These are phyloP conservation scores for Nasturtium officinale DNA, from an alignment of 345 rosid genomes.

Conservation along the genomic window DNA sequence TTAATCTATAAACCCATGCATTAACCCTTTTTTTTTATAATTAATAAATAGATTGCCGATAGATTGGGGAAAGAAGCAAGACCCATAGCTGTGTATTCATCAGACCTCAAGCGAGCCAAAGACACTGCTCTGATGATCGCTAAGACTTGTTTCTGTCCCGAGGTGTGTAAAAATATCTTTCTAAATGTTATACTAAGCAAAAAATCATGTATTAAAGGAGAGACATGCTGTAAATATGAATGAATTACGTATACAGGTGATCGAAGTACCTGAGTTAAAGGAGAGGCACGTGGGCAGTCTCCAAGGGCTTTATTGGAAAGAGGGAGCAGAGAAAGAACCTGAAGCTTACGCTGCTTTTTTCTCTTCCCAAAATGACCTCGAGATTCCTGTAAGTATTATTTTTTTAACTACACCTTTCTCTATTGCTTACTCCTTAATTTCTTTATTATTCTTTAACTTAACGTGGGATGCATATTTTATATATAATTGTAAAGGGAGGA, in stretches of 20 bases:
- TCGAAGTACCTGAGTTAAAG: slow-evolving; percentile 40
- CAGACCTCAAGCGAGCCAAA: slow-evolving; percentile 45
- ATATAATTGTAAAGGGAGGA: slow-evolving; percentile 38
- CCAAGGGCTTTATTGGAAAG: slow-evolving; percentile 44
- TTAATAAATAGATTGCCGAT: slow-evolving; percentile 34
- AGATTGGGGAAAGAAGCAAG: slow-evolving; percentile 44
- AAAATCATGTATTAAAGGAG: not conserved
- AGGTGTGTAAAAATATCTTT: slow-evolving; percentile 16
- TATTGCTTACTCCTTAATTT: not conserved
- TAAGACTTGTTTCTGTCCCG: slow-evolving; percentile 27
- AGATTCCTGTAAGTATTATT: slow-evolving; percentile 36
- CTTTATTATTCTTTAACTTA: not conserved
- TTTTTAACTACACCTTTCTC: not conserved
- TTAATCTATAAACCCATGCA: not conserved
- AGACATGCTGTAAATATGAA: not conserved
- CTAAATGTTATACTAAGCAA: not conserved
- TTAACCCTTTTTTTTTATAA: not conserved
- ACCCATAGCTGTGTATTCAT: slow-evolving; percentile 43
- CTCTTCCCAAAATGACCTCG: slow-evolving; percentile 43
- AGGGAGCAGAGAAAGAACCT: slow-evolving; percentile 45
- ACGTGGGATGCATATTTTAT: not conserved
- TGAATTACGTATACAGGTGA: slow-evolving; percentile 26
- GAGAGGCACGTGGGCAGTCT: slow-evolving; percentile 45
- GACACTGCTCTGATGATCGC: slow-evolving; percentile 45
- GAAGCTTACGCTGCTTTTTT: slow-evolving; percentile 46